Base-by-base conservation (phyloP, 495 filamentous ascomycete species). In the Lasiosphaeria ovina region DNA sequence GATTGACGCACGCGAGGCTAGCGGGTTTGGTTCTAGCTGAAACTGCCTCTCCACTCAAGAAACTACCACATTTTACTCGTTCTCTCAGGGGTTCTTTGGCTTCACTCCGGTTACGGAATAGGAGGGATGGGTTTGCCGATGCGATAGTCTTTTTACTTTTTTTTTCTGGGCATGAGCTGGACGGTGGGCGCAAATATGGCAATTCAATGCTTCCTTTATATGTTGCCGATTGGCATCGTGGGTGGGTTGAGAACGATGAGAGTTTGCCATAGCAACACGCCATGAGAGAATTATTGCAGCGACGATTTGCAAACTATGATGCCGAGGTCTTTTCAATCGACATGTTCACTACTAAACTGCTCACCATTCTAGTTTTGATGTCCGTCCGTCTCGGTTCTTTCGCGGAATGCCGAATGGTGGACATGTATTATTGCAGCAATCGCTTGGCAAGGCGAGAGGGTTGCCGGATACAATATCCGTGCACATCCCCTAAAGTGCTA, bases 11-110 rank as follows among this genome's bases (percentile, higher is more conserved):
- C 68, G 63, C 48, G 62, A 48, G 59, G 59, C 62, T 64, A 59
- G 56, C 62, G 61, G 60, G 53, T 62, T 62, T 52, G 57, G 55
- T 53, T 60, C 54, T 70, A 47, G 64, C 52, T 58, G 35, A 52
- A 35, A 58, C 56, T 62, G 59, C 52, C 59, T 62, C 62, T 71
- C 62, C 57, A 67, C 66, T 66, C 68, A 66, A 35, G 61, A 65
- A 49, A 55, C 40, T 55, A 55, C 54, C 58, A 58, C 51, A 58
- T 38, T 64, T 67, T 66, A 54, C 60, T 61, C 66, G 58, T 71
- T 69, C 59, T 59, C 51, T 54, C 40, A 52, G 45, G 59, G 66
- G 55, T 54, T 62, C 65, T 57, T 54, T 33, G 51, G 35, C 35
- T 58, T 57, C 62, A 52, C 58, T 50, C 44, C 44, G 40, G 51